A percentile compares a stretch with the other conserved stretches of the same genome.
Conservation (phyloP, 2,329 filamentous ascomycete genomes). For the Clonostachys solani region DNA sequence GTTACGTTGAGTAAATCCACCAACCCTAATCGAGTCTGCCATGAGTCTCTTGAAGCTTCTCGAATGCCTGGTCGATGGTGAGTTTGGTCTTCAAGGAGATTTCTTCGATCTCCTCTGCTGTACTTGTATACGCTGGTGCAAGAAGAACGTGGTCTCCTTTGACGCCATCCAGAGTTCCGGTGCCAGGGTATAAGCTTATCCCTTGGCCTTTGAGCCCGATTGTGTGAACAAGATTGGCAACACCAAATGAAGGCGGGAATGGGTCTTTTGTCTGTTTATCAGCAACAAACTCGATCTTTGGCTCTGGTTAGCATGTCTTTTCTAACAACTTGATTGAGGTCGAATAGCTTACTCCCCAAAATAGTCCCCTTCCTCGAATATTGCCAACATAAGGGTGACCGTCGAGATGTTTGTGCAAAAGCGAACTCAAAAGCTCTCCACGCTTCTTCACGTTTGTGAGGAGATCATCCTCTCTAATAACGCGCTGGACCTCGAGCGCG, state of each 20-base stretch:
- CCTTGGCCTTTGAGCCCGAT: slow-evolving; percentile 38
- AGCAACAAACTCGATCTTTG: slow-evolving; percentile 17
- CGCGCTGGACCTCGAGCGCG: slow-evolving; percentile 23
- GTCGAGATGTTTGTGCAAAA: slow-evolving; percentile 12
- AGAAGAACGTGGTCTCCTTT: slow-evolving; percentile 14
- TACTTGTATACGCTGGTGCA: slow-evolving; percentile 38
- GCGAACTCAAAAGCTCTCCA: slow-evolving; percentile 6
- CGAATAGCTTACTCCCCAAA: slow-evolving; percentile 15
- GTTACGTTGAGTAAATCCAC: too few relatives aligned
- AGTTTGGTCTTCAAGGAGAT: slow-evolving; percentile 10
- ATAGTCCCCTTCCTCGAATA: slow-evolving; percentile 20
- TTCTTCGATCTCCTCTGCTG: slow-evolving; percentile 11
- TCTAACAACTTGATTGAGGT: not conserved
- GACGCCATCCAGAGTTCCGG: slow-evolving; percentile 12
- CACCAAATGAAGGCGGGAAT: slow-evolving; percentile 19
- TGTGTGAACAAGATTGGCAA: slow-evolving; percentile 12
- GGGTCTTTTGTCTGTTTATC: slow-evolving; percentile 17
- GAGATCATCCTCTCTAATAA: slow-evolving; percentile 33
- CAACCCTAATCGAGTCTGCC: too few relatives aligned
- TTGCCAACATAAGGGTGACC: slow-evolving; percentile 18
- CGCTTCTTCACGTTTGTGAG: slow-evolving; percentile 9
- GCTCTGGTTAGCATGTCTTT: not conserved
- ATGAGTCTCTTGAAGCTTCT: not conserved
- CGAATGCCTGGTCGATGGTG: slow-evolving; percentile 5
- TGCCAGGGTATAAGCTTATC: slow-evolving; percentile 38